Conservation (phyloP, 164 flowering plant genomes). For the Magnolia changhungtana region DNA sequence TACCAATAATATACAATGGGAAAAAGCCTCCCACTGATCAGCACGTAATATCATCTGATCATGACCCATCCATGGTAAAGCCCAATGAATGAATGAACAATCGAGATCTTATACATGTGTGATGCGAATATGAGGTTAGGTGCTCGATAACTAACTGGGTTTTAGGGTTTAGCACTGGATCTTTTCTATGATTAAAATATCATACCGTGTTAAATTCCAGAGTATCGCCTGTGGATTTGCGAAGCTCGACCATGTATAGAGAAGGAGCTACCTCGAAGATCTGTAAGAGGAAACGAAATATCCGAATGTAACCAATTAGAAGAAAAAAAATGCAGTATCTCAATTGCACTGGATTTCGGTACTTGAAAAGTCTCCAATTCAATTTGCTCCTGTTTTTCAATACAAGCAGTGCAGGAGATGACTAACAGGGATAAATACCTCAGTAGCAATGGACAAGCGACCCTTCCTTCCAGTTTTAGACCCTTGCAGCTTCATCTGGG, state of each 20-base stretch:
- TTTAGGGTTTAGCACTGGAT: not conserved
- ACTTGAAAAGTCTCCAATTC: not conserved
- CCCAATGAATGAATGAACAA: not conserved
- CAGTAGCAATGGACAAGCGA: conserved; percentile 83
- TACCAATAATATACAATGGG: too few species aligned
- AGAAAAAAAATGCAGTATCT: not conserved
- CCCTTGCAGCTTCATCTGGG: conserved; percentile 82
- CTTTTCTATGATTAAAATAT: not conserved
- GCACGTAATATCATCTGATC: not conserved
- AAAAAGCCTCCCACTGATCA: too few species aligned
- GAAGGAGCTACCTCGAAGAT: conserved; percentile 97
- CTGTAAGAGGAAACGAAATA: conserved; percentile 29
- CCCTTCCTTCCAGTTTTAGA: conserved; percentile 95
- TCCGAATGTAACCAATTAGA: not conserved
- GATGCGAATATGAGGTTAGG: too few species aligned
- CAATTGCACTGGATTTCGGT: not conserved
- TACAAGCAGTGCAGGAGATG: not conserved
- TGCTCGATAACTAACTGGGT: too few species aligned
- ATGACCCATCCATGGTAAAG: not conserved
- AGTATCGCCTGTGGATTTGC: conserved; percentile 92
- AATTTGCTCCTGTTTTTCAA: not conserved
- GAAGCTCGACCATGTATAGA: conserved; percentile 89
- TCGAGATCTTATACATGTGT: not conserved
- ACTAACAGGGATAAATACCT: conserved; percentile 44
- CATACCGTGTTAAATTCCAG: conserved; percentile 94